Percentiles rank a stretch among this genome's conserved stretches.
phyloP scores from a whole-genome alignment of 2,329 filamentous ascomycete species.

The Ceratocystis lukuohia region DNA sequence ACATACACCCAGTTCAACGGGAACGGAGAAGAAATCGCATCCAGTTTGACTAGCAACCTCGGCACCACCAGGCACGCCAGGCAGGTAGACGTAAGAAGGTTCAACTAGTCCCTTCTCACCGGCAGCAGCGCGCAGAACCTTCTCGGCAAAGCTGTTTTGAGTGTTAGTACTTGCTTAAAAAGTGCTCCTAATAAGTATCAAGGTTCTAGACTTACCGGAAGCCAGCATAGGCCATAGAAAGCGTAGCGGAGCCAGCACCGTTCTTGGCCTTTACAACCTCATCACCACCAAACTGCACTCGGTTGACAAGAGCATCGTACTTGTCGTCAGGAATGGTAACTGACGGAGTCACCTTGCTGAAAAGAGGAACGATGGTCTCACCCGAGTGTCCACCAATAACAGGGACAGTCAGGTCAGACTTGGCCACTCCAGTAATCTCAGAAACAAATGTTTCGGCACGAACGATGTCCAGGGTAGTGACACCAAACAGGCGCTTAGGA shows the following conservation, averaged over 20 bases:
- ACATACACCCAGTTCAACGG: slow-evolving; percentile 85
- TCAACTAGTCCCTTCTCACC: slow-evolving; percentile 89
- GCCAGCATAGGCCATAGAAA: slow-evolving; percentile 92
- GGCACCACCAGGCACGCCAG: slow-evolving; percentile 76
- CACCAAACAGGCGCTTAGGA: slow-evolving; percentile 90
- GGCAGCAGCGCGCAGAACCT: slow-evolving; percentile 74
- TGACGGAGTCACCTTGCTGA: slow-evolving; percentile 74
- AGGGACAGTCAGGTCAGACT: slow-evolving; percentile 71
- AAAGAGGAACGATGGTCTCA: slow-evolving; percentile 93
- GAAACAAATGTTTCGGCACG: slow-evolving; percentile 94
- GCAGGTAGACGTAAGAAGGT: slow-evolving; percentile 91
- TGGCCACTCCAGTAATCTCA: slow-evolving; percentile 66
- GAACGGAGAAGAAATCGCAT: slow-evolving; percentile 88
- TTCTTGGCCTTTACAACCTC: slow-evolving; percentile 95
- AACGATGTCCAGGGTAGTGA: slow-evolving; percentile 96
- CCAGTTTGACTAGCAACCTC: slow-evolving; percentile 74
- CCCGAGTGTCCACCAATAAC: slow-evolving; percentile 96
- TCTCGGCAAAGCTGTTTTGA: slow-evolving; percentile 65
- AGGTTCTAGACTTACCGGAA: slow-evolving; percentile 51
- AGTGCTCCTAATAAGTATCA: not conserved
- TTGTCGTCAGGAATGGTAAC: slow-evolving; percentile 78
- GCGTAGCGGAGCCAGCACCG: slow-evolving; percentile 74
- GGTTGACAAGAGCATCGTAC: slow-evolving; percentile 80
- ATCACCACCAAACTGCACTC: slow-evolving; percentile 96
- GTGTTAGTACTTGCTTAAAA: slow-evolving; percentile 25